Conservation (phyloP, 129 eudicot genomes). For the Dittrichia graveolens region DNA sequence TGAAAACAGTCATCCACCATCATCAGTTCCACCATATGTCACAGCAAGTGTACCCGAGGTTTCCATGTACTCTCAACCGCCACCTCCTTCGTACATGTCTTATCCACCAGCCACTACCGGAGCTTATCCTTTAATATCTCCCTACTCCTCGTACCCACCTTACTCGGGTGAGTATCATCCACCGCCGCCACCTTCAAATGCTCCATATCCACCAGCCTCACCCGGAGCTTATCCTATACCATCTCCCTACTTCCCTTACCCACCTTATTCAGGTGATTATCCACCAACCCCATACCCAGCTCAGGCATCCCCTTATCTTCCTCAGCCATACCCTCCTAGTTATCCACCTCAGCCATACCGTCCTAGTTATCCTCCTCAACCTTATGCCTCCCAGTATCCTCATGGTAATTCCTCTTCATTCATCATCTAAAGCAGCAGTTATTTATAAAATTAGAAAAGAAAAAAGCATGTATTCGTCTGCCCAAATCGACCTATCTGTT, state of each 20-base stretch:
- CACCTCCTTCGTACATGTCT: constrained; percentile 33
- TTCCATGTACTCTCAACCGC: constrained; percentile 47
- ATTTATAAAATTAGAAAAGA: background rate
- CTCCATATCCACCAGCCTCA: constrained; percentile 23
- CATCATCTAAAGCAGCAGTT: background rate
- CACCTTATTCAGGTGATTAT: constrained; percentile 45
- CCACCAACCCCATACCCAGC: constrained; percentile 49
- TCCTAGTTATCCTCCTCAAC: constrained; percentile 43
- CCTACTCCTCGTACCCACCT: constrained; percentile 48
- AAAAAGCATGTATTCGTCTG: too few relatives aligned
- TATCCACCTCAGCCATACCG: too few relatives aligned
- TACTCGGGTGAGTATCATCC: constrained; percentile 50
- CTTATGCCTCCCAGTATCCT: constrained; percentile 41
- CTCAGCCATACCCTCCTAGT: constrained; percentile 37
- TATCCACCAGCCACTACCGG: constrained; percentile 38
- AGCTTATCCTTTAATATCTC: constrained; percentile 42
- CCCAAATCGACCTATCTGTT: too few relatives aligned
- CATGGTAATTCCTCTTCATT: constrained; percentile 30
- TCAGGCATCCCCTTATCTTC: constrained; percentile 35
- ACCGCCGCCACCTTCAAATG: constrained; percentile 23
- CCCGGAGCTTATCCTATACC: constrained; percentile 41
- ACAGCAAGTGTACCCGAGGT: constrained; percentile 40
- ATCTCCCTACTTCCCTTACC: constrained; percentile 40
- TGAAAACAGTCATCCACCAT: constrained; percentile 42
- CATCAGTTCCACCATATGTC: constrained; percentile 58